These are phyloP conservation scores for Caryopteris hybrid DNA, from an alignment of 305 asterid species.

Conservation along the genomic window DNA sequence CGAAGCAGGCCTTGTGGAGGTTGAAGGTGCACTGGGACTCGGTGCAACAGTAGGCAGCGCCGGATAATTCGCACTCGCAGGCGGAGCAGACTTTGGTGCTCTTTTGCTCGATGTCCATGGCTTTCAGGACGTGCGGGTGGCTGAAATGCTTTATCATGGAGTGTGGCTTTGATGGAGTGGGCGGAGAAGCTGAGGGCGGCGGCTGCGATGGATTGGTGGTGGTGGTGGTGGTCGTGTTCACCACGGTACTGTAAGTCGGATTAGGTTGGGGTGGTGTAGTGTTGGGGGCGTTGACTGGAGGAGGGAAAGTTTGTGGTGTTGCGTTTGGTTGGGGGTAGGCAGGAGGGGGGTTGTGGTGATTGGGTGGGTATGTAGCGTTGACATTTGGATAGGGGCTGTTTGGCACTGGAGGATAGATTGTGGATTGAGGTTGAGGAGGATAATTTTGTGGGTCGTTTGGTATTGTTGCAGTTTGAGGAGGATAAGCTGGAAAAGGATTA, in stretches of 20 bases:
- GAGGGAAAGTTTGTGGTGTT: constrained; percentile 3
- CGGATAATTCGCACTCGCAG: constrained; percentile 40
- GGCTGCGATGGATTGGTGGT: constrained; percentile 15
- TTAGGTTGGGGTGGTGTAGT: not conserved
- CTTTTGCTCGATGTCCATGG: constrained; percentile 26
- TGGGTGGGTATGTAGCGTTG: not conserved
- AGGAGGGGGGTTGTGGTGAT: not conserved
- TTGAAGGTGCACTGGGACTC: constrained; percentile 50
- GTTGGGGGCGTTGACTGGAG: not conserved
- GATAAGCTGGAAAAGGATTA: constrained; percentile 13
- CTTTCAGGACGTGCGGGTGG: constrained; percentile 45
- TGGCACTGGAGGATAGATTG: constrained; percentile 20
- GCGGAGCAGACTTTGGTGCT: constrained; percentile 45
- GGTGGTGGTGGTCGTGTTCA: constrained; percentile 10
- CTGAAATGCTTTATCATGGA: constrained; percentile 50
- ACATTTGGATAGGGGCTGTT: constrained; percentile 22
- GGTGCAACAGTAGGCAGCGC: constrained; percentile 40
- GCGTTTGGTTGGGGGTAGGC: not conserved
- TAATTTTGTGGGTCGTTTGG: constrained; percentile 1
- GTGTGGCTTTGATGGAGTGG: constrained; percentile 10
- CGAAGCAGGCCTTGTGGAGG: constrained; percentile 66
- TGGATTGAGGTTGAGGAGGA: constrained; percentile 20
- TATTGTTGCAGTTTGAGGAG: not conserved
- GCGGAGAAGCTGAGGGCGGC: not conserved
- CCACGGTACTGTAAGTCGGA: constrained; percentile 18